A percentile compares a stretch with the other conserved stretches of the same genome.
phyloP scores from a whole-genome alignment of 192 early-diverging fungal species.

The Coemansia sp. region DNA sequence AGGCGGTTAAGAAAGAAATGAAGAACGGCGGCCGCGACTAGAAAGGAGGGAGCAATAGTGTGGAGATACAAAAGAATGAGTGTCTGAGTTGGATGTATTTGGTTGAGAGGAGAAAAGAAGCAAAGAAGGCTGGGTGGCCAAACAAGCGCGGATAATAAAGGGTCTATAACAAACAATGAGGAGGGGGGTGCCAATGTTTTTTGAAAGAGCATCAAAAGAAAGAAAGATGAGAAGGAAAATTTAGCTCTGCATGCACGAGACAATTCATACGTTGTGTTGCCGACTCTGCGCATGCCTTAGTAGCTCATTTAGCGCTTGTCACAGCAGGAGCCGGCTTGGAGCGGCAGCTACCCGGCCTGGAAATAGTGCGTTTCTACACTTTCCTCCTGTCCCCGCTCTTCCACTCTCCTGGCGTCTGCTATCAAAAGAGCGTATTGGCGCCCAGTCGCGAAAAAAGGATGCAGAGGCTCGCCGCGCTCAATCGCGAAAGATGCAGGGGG shows the following conservation, averaged over 20 bases:
- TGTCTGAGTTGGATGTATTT: not conserved
- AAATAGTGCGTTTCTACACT: constrained; percentile 6
- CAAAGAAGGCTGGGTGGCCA: not conserved
- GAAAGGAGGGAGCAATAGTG: not conserved
- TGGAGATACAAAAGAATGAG: not conserved
- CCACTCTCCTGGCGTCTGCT: not conserved
- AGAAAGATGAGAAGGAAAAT: not conserved
- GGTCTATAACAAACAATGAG: constrained; percentile 4
- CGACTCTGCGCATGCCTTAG: not conserved
- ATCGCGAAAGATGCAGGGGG: not conserved
- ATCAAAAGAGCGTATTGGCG: not conserved
- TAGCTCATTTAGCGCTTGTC: not conserved
- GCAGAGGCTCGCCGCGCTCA: not conserved
- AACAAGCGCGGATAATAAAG: not conserved
- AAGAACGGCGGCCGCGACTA: not conserved
- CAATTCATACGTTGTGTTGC: not conserved
- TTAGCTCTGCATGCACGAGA: not conserved
- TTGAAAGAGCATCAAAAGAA: constrained; percentile 8
- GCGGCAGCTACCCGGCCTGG: not conserved
- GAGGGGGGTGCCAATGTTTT: not conserved
- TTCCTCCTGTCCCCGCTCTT: not conserved
- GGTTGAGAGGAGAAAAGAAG: not conserved
- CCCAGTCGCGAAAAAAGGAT: not conserved
- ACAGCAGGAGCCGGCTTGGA: not conserved
- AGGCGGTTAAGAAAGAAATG: not conserved